Evolutionary conservation across 768 basidiomycete species (phyloP).

Genomic region (Mycena rebaudengoi): DNA sequence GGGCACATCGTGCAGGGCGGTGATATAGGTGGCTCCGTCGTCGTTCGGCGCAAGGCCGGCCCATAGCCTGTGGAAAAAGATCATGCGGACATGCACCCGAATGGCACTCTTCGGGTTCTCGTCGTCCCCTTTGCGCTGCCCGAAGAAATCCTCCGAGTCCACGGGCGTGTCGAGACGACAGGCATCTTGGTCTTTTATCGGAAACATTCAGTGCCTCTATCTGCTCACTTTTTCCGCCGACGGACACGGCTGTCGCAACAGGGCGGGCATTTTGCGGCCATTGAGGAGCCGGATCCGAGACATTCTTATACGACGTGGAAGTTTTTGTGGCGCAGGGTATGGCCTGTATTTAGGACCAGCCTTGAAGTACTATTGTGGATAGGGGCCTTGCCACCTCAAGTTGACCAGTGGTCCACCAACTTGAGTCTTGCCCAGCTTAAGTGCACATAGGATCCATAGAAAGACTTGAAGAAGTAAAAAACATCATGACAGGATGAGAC

Average conservation of each 20-base stretch:
- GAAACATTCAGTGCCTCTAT: constrained; percentile 21
- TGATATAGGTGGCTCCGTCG: too few species aligned
- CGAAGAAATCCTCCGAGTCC: constrained; percentile 36
- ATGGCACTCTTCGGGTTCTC: constrained; percentile 35
- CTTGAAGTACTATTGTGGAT: too few species aligned
- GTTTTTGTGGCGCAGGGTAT: constrained; percentile 31
- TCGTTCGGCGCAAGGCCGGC: too few species aligned
- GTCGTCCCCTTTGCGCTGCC: constrained; percentile 28
- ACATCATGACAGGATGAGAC: too few species aligned
- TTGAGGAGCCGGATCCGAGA: constrained; percentile 38
- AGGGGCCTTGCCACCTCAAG: too few species aligned
- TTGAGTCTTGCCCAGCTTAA: too few species aligned
- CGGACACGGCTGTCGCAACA: not conserved
- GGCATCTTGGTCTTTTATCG: constrained; percentile 36
- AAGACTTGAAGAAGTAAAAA: too few species aligned
- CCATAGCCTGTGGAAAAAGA: too few species aligned
- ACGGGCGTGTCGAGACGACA: constrained; percentile 31
- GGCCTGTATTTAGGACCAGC: too few species aligned
- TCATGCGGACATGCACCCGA: not conserved
- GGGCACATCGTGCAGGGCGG: too few species aligned
- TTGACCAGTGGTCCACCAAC: too few species aligned
- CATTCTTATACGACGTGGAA: constrained; percentile 35
- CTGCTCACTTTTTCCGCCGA: not conserved
- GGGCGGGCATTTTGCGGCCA: constrained; percentile 44
- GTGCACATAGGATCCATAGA: too few species aligned